Evolutionary conservation across 2,329 filamentous ascomycete genomes (phyloP).

Genomic region (Diaporthe sp.): DNA sequence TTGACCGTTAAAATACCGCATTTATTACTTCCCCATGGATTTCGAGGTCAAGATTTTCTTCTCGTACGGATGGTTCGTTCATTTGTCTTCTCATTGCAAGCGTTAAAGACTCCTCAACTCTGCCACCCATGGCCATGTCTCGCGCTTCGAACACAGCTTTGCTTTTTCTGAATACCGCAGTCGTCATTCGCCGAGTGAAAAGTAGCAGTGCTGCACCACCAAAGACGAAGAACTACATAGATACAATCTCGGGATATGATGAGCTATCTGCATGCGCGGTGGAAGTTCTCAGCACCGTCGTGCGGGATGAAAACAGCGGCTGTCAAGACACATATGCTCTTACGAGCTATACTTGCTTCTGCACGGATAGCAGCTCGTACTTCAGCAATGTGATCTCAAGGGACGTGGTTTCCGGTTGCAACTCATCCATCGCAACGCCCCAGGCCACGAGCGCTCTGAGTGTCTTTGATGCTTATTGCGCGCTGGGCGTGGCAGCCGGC

Average conservation of each 20-base stretch:
- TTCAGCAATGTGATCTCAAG: constrained; percentile 40
- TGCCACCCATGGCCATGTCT: neutral
- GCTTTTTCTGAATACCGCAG: neutral
- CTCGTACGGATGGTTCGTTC: neutral
- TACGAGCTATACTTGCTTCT: constrained; percentile 45
- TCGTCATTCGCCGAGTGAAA: neutral
- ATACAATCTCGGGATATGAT: constrained; percentile 33
- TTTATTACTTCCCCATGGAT: neutral
- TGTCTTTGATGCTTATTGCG: constrained; percentile 32
- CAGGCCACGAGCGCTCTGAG: constrained; percentile 31
- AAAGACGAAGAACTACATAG: constrained; percentile 31
- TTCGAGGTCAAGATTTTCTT: neutral
- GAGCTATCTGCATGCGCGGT: neutral
- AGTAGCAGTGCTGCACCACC: neutral
- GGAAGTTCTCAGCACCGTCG: constrained; percentile 40
- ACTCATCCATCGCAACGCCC: neutral
- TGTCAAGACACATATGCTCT: constrained; percentile 41
- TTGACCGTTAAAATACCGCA: neutral
- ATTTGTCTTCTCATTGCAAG: neutral
- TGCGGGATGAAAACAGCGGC: constrained; percentile 41
- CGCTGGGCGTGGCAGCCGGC: constrained; percentile 25
- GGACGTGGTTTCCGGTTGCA: constrained; percentile 28
- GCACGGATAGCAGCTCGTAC: constrained; percentile 39
- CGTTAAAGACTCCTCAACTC: neutral
- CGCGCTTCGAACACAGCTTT: neutral